Evolutionary conservation across 2,329 filamentous ascomycete species (phyloP).

Genomic region (Pseudofabraea citricarpa): DNA sequence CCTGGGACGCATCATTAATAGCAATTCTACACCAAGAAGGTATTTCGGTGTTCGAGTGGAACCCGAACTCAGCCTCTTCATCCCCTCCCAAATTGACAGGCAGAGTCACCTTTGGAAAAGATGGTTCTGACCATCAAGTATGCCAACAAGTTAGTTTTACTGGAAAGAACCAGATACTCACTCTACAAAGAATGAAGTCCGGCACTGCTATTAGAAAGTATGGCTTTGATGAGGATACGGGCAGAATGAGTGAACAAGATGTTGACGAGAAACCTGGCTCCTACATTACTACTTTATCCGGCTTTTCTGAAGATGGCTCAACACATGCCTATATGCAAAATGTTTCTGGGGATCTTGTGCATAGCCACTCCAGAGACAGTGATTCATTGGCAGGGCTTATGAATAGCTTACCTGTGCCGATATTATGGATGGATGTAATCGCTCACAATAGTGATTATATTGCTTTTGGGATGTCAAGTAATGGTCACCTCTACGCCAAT

Average conservation of each 20-base stretch:
- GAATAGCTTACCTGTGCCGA: slow-evolving; percentile 22
- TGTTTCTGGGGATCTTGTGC: slow-evolving; percentile 18
- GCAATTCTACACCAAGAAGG: slow-evolving; percentile 65
- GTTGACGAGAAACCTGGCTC: slow-evolving; percentile 7
- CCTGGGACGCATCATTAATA: slow-evolving; percentile 57
- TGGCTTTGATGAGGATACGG: slow-evolving; percentile 21
- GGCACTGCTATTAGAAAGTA: slow-evolving; percentile 17
- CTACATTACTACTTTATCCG: slow-evolving; percentile 20
- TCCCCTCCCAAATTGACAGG: slow-evolving; percentile 37
- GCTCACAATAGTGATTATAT: slow-evolving; percentile 18
- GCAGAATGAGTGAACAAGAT: slow-evolving; percentile 18
- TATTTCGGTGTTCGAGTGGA: slow-evolving; percentile 67
- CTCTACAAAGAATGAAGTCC: slow-evolving; percentile 12
- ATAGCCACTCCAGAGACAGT: slow-evolving; percentile 22
- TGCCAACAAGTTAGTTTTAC: slow-evolving; percentile 25
- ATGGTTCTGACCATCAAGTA: slow-evolving; percentile 8
- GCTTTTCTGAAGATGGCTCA: slow-evolving; percentile 16
- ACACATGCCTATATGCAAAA: slow-evolving; percentile 23
- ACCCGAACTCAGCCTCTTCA: slow-evolving; percentile 51
- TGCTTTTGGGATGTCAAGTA: slow-evolving; percentile 60
- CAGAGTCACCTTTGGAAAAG: slow-evolving; percentile 34
- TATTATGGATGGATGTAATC: slow-evolving; percentile 30
- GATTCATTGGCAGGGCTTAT: slow-evolving; percentile 17
- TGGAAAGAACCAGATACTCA: slow-evolving; percentile 16
- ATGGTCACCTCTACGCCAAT: slow-evolving; percentile 76